Conservation (phyloP, 345 rosid genomes). For the Eucalyptus microcorys region DNA sequence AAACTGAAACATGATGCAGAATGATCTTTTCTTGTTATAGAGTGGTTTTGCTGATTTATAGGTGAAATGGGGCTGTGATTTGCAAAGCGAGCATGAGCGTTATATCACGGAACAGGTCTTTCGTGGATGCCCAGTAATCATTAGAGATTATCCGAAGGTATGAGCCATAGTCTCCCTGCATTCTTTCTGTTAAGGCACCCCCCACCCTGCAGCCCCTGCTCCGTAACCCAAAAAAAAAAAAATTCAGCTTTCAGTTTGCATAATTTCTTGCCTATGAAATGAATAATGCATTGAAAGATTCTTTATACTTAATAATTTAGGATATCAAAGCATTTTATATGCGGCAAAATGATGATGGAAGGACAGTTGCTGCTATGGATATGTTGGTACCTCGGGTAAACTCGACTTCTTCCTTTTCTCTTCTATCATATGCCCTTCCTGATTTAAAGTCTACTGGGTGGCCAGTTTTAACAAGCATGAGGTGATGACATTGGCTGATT, state of each 20-base stretch:
- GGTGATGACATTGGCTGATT: background rate
- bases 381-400: slow-evolving; percentile 93
- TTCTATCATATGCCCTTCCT: background rate
- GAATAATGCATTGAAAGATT: background rate
- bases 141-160: slow-evolving; percentile 96
- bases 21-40: background rate
- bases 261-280: background rate
- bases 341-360: slow-evolving; percentile 96
- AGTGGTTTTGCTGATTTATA: slow-evolving; percentile 2
- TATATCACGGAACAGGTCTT: slow-evolving; percentile 89
- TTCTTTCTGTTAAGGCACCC: background rate
- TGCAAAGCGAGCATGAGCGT: slow-evolving; percentile 99
- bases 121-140: slow-evolving; percentile 75
- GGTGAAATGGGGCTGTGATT: slow-evolving; percentile 97
- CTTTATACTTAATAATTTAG: slow-evolving; percentile 15
- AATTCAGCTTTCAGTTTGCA: background rate
- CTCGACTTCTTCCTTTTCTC: background rate
- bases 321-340: slow-evolving; percentile 97
- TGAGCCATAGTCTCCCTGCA: background rate
- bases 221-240: background rate
- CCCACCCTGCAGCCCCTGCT: background rate
- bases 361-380: slow-evolving; percentile 99
- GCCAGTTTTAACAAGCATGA: background rate
- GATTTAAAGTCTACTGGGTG: background rate
- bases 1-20: background rate